A percentile compares a stretch with the other conserved stretches of the same genome.
Conservation (phyloP, 2,329 filamentous ascomycete genomes). For the Harringtonia aguacate region DNA sequence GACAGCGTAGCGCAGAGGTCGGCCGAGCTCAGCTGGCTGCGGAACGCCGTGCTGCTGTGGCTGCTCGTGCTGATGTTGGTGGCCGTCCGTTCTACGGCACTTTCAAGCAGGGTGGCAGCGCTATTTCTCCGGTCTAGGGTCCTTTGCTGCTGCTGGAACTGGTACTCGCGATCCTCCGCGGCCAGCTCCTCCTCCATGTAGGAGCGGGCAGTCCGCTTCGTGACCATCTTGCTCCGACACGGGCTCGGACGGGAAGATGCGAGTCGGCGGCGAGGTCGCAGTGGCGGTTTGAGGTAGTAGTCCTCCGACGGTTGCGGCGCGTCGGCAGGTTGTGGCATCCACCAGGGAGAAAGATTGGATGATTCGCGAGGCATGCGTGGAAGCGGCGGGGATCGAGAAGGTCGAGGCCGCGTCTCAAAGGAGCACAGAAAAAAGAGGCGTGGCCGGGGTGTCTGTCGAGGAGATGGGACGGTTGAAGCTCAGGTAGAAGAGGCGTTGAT, state of each 20-base stretch:
- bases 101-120: not conserved
- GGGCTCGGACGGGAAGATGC: not conserved
- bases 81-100: not conserved
- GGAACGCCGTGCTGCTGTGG: not conserved
- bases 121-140: not conserved
- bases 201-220: conserved; percentile 11
- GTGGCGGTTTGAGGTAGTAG: not conserved
- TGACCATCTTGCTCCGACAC: conserved; percentile 6
- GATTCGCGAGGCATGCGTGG: no score
- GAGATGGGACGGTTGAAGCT: not conserved
- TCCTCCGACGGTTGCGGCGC: no score
- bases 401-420: no score
- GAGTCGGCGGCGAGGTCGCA: no score
- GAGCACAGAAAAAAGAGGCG: no score
- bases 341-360: no score
- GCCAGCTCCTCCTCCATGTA: conserved; percentile 11
- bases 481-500: no score
- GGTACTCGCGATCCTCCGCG: conserved; percentile 7
- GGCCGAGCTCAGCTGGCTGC: not conserved
- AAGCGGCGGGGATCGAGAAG: no score
- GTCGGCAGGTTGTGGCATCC: no score
- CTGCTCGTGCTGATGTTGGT: not conserved
- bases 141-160: not conserved
- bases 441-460: no score
- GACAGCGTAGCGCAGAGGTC: not conserved